Base-by-base conservation (phyloP, 495 filamentous ascomycete genomes). In the Aspergillus haitiensis region DNA sequence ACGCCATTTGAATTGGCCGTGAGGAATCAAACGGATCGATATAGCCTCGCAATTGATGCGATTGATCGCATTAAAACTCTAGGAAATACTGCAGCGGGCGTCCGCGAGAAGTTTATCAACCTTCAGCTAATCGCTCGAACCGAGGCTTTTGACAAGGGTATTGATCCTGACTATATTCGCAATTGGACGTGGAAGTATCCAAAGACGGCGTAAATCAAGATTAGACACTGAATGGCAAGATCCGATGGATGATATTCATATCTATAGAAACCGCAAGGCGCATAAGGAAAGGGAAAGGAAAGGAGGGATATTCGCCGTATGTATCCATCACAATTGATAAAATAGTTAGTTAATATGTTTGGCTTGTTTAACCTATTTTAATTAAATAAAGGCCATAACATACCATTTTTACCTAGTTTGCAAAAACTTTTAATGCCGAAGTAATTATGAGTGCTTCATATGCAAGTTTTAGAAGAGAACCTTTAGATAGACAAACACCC, bases 1-100 rank as follows among this genome's bases (percentile, higher is more conserved):
- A 90, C 86, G 0, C 87, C 86, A 5, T 82, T 90, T 35, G 86
- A 90, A 68, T 71, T 91, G 40, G 87, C 87, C 9, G 83, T 89
- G 66, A 77, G 87, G 51, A 91, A 91, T 70, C 75, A 83, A 52
- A 87, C 86, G 3, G 87, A 90, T 69, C 76, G 87, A 33, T 91
- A 84, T 67, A 86, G 83, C 64, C 70, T 91, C 18, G 87, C 88
- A 6, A 88, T 91, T 62, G 84, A 85, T 66, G 87, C 86, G 5
- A 89, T 91, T 61, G 87, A 90, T 64, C 79, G 81, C 52, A 80
- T 86, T 56, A 71, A 78, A 11, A 64, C 67, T 0, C 73, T 89
- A 49, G 75, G 78, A 1, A 88, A 89, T 66, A 81, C 72, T 48
- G 86, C 81, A 4, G 72, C 79, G 1, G 71, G 75, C 5, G 80